phyloP scores from a whole-genome alignment of 805 yeast species.

The Pichia manshurica region DNA sequence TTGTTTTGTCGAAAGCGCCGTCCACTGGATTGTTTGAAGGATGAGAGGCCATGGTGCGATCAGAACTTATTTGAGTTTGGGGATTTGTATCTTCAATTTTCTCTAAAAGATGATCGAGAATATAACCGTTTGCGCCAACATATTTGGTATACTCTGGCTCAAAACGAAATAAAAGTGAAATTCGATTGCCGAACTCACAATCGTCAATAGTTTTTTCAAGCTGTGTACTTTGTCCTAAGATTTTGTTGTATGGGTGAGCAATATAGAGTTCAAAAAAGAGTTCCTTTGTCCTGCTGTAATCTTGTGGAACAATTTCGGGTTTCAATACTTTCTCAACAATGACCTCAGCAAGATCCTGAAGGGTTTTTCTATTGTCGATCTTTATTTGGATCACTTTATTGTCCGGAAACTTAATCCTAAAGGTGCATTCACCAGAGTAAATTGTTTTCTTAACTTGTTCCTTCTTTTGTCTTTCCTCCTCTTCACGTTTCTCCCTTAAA shows the following conservation, averaged over 20 bases:
- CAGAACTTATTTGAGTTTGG: too few relatives aligned
- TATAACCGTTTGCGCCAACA: background rate
- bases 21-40: too few relatives aligned
- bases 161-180: slow-evolving; percentile 20
- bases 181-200: slow-evolving; percentile 37
- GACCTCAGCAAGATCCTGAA: slow-evolving; percentile 20
- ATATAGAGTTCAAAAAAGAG: slow-evolving; percentile 32
- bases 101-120: slow-evolving; percentile 1
- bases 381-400: slow-evolving; percentile 43
- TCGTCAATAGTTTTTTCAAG: slow-evolving; percentile 32
- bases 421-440: slow-evolving; percentile 27
- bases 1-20: background rate
- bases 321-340: slow-evolving; percentile 25
- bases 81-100: background rate
- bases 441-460: slow-evolving; percentile 16
- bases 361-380: slow-evolving; percentile 41
- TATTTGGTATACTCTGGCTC: background rate
- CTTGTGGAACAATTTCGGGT: slow-evolving; percentile 24
- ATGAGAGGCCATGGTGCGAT: too few relatives aligned
- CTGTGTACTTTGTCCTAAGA: slow-evolving; percentile 24
- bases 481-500: slow-evolving; percentile 31
- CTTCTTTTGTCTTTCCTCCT: slow-evolving; percentile 17
- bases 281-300: slow-evolving; percentile 17
- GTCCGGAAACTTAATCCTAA: slow-evolving; percentile 58
- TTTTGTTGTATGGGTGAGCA: slow-evolving; percentile 41